A percentile compares a stretch with the other conserved stretches of the same genome.
These are phyloP conservation scores for Trichocladium uniseriatum DNA, from an alignment of 495 filamentous ascomycete species.

Conservation along the genomic window DNA sequence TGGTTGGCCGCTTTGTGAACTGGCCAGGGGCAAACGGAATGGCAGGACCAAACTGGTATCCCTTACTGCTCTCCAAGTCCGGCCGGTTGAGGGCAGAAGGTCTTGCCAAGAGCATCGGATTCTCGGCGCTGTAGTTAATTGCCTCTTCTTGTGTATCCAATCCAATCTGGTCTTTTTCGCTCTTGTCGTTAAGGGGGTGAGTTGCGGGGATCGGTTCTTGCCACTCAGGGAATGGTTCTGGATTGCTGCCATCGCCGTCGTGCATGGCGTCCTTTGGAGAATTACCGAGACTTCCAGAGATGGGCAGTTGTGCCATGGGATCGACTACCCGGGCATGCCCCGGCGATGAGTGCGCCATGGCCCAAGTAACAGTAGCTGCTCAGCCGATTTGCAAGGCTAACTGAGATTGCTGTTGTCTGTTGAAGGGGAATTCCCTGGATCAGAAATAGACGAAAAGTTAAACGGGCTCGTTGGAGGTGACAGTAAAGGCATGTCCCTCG, in stretches of 20 bases:
- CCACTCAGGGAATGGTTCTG: background rate
- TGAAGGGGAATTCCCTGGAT: no score
- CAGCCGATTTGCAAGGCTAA: no score
- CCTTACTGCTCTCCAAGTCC: background rate
- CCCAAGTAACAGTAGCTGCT: background rate
- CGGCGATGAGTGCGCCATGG: conserved; percentile 3
- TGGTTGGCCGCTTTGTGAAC: conserved; percentile 4
- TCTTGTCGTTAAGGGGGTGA: background rate
- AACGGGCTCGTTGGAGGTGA: no score
- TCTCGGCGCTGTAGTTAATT: background rate
- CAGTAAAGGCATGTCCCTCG: no score
- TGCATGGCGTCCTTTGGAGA: background rate
- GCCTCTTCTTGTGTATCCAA: background rate
- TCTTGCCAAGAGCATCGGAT: conserved; percentile 2
- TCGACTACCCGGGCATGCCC: background rate
- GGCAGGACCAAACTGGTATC: conserved; percentile 5
- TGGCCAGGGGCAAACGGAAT: conserved; percentile 2
- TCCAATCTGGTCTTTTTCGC: background rate
- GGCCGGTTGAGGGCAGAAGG: background rate
- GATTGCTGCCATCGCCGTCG: background rate
- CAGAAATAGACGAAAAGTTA: no score
- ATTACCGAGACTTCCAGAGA: background rate
- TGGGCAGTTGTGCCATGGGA: background rate
- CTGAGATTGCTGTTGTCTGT: no score
- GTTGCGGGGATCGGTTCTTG: background rate